Base-by-base conservation (phyloP, 441 rosid species). In the Euphorbia neoarborescens region DNA sequence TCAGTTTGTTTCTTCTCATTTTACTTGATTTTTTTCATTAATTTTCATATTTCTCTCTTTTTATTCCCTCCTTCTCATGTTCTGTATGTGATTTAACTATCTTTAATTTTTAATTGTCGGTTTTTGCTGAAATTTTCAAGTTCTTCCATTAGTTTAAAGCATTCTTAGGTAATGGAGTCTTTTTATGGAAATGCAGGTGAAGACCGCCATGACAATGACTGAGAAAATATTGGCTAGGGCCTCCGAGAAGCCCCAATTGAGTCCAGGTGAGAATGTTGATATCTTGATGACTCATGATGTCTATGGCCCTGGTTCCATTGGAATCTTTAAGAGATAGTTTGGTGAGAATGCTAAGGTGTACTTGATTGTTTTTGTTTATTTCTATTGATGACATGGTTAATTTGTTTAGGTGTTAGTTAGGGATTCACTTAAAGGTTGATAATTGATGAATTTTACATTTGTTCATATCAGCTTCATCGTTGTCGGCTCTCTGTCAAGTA, bases 231-330 rank as follows among this genome's bases (percentile, higher is more conserved):
- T 91, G 66, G 90, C 96, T 2, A 89, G 78, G 78, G 94, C 97
- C 4, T 76, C 94, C n/a, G 90, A 88, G 84, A 90, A 87, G 77
- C 62, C 91, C 7, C 84, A 79, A 54, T 80, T 90, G 80, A 78
- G 75, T 27, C 96, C 99, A 15, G 99, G 99, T 57, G 99, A 94
- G 71, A 94, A 94, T 50, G 90, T 94, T 71, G 97, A 94, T 84
- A 70, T 86, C 59, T 81, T 94, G 83, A 91, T 91, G 99, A 94
- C 98, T 51, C 97, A 94, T 77, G 99, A 91, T 85, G 92, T 94
- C 37, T 90, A 94, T 71, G 99, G 99, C 59, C 97, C 96, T 14
- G 97, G 97, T 78, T 89, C 97, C 69, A 77, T 94, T 62, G 97
- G 91, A 58, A 90, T 91, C 72, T 91, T 94, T 82, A 89, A 89